These are phyloP conservation scores for Pleurotus eryngii DNA, from an alignment of 768 basidiomycete genomes.

Conservation along the genomic window DNA sequence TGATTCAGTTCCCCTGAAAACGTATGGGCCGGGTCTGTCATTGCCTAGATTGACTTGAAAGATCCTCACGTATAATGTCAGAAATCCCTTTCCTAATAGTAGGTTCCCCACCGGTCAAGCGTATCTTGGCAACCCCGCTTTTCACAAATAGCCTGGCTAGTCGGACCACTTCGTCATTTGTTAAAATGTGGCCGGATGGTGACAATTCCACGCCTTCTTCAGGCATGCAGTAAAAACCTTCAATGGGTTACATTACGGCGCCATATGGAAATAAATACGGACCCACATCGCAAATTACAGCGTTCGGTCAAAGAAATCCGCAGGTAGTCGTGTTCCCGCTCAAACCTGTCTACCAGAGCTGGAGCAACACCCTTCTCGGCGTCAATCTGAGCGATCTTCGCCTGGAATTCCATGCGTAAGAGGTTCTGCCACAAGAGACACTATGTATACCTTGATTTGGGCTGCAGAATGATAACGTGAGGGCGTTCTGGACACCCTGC, in stretches of 20 bases:
- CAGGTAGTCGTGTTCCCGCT: constrained; percentile 78
- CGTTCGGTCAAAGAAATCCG: constrained; percentile 83
- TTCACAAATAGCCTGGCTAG: constrained; percentile 75
- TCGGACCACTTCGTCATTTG: constrained; percentile 72
- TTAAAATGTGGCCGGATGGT: constrained; percentile 64
- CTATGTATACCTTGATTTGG: constrained; percentile 18
- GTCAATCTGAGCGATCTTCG: constrained; percentile 56
- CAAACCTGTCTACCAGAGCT: constrained; percentile 62
- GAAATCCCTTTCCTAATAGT: constrained; percentile 74
- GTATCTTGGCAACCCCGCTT: constrained; percentile 82
- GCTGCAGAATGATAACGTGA: constrained; percentile 7
- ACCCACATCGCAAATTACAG: constrained; percentile 81
- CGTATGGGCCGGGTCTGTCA: neutral
- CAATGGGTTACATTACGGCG: neutral
- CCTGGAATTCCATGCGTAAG: constrained; percentile 29
- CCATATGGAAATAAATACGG: neutral
- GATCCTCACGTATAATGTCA: constrained; percentile 59
- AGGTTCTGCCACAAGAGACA: neutral
- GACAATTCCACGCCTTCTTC: constrained; percentile 74
- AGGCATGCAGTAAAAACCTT: constrained; percentile 94
- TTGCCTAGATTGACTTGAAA: neutral
- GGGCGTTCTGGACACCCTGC: neutral
- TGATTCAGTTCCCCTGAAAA: constrained; percentile 37
- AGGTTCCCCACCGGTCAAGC: constrained; percentile 87
- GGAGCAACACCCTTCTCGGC: constrained; percentile 43